Conservation (phyloP, 345 rosid genomes). For the Corchorus capsularis region DNA sequence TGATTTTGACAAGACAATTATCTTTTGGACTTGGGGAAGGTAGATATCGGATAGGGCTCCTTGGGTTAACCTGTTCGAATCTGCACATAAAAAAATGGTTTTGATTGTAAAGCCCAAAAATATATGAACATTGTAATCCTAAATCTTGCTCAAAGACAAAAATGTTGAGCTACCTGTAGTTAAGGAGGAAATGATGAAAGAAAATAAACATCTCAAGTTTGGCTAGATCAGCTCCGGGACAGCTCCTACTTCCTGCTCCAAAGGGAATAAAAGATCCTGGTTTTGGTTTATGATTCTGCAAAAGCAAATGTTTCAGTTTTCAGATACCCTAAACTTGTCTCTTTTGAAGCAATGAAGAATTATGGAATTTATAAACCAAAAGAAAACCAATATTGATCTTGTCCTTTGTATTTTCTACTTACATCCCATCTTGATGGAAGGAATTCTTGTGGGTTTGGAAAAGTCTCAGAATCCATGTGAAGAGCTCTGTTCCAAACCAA, state of each 20-base stretch:
- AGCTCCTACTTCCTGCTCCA: conserved; percentile 44
- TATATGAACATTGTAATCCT: too few species aligned
- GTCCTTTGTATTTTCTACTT: too few species aligned
- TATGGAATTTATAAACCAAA: too few species aligned
- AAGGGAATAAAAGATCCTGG: conserved; percentile 53
- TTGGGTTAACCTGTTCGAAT: conserved; percentile 17
- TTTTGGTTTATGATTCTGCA: conserved; percentile 33
- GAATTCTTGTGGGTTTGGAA: conserved; percentile 38
- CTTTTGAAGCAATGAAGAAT: too few species aligned
- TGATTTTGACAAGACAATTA: conserved; percentile 33
- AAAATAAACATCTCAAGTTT: conserved; percentile 51
- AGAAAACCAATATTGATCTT: too few species aligned
- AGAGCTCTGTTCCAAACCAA: conserved; percentile 50
- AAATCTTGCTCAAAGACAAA: too few species aligned
- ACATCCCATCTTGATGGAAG: conserved; percentile 58
- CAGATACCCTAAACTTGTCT: too few species aligned
- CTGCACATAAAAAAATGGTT: neutral
- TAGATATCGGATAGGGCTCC: neutral
- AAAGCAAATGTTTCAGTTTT: too few species aligned
- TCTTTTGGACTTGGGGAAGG: conserved; percentile 21
- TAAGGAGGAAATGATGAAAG: conserved; percentile 46
- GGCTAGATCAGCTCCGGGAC: conserved; percentile 53
- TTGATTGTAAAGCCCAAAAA: too few species aligned
- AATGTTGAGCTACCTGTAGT: too few species aligned
- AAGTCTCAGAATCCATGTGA: conserved; percentile 44